A percentile compares a stretch with the other conserved stretches of the same genome.
Conservation (phyloP, 2,329 filamentous ascomycete genomes). For the Coniochaeta prunicola region DNA sequence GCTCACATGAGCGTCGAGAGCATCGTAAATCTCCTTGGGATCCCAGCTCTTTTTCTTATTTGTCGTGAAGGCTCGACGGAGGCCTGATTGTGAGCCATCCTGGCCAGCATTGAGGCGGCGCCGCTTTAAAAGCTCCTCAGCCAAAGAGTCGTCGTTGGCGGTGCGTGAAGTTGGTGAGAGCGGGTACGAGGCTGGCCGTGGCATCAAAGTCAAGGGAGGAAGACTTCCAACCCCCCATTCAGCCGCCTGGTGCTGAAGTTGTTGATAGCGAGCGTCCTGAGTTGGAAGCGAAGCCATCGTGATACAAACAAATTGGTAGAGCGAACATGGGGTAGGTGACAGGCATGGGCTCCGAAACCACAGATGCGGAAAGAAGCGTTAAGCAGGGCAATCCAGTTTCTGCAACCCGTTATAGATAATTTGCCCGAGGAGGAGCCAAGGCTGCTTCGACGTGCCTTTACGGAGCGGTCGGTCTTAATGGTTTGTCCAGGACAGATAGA, state of each 20-base stretch:
- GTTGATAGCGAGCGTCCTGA: conserved; percentile 33
- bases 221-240: conserved; percentile 41
- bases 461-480: not conserved
- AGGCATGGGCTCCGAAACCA: not conserved
- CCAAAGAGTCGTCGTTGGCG: conserved; percentile 40
- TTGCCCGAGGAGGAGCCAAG: not conserved
- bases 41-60: conserved; percentile 44
- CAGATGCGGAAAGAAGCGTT: not conserved
- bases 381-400: not conserved
- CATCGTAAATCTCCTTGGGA: conserved; percentile 43
- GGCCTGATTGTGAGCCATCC: conserved; percentile 16
- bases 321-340: not conserved
- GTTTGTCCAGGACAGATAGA: not conserved
- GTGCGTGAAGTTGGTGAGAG: conserved; percentile 29
- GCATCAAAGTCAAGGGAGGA: conserved; percentile 27
- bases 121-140: conserved; percentile 47
- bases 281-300: conserved; percentile 10
- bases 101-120: conserved; percentile 26
- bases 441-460: not conserved
- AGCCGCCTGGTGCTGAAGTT: conserved; percentile 41
- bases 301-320: not conserved
- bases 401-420: not conserved
- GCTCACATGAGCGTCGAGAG: conserved; percentile 40
- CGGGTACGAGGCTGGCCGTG: conserved; percentile 29
- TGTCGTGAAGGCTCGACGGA: conserved; percentile 35